A percentile compares a stretch with the other conserved stretches of the same genome.
Evolutionary conservation across 2,329 filamentous ascomycete species (phyloP).

Genomic region (Alternaria consortialis): DNA sequence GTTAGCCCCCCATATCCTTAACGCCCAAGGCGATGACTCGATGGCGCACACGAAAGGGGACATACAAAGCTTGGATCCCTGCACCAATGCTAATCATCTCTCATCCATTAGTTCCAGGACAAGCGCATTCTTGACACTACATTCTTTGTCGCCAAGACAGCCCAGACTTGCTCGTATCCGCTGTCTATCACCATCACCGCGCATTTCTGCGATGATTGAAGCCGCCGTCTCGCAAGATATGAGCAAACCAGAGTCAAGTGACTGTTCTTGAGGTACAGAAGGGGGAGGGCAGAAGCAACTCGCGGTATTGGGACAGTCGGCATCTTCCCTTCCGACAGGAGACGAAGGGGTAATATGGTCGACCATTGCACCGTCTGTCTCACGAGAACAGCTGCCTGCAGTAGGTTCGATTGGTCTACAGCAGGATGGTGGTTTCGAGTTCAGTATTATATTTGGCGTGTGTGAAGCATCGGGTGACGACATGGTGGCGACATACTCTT

Average conservation of each 20-base stretch:
- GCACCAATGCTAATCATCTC: slow-evolving; percentile 1
- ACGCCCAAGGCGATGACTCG: too few species aligned
- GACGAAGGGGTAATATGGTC: slow-evolving; percentile 3
- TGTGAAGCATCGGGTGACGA: neutral
- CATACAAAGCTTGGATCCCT: neutral
- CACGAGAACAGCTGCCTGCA: neutral
- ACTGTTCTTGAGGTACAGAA: neutral
- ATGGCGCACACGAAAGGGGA: neutral
- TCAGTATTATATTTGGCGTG: neutral
- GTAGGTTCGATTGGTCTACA: neutral
- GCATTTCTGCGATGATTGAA: slow-evolving; percentile 40
- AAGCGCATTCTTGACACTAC: slow-evolving; percentile 35
- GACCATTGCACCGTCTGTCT: neutral
- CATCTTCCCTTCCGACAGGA: slow-evolving; percentile 7
- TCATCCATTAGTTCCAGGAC: slow-evolving; percentile 40
- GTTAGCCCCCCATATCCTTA: neutral
- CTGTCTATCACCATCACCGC: slow-evolving; percentile 32
- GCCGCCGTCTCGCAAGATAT: slow-evolving; percentile 42
- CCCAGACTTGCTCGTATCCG: slow-evolving; percentile 32
- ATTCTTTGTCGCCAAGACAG: slow-evolving; percentile 25
- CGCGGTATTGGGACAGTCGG: slow-evolving; percentile 25
- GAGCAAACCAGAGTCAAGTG: slow-evolving; percentile 17
- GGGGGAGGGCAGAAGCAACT: slow-evolving; percentile 36
- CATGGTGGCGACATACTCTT: neutral
- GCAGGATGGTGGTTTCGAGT: neutral